Evolutionary conservation across 495 filamentous ascomycete genomes (phyloP), one percentile per base, ranked within the genome.

Genomic region (Neurospora sp.): DNA sequence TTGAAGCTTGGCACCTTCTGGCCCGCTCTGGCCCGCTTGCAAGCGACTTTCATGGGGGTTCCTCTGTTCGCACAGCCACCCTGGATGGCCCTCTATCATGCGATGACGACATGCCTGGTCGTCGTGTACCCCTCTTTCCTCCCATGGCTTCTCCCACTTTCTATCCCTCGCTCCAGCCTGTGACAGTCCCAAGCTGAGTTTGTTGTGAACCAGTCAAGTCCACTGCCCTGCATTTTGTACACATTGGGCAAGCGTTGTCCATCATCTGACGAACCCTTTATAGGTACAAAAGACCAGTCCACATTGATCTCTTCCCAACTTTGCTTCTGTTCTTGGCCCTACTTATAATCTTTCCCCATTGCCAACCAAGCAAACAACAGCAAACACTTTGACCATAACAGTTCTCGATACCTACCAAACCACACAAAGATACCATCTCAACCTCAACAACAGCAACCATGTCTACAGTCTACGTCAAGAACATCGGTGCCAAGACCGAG

Each of bases 401-500:
- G 20, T 4, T 48, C 42, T 20, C 48, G 22, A 69, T 72, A 70
- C 71, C 59, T 61, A 73, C 37, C 45, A 73, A 72, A 59, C 73
- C 71, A 79, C 35, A 73, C 35, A 71, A 45, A 27, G 40, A 70
- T 35, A 73, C 69, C 73, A 70, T 45, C 42, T 65, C 18, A 42
- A 40, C 39, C 42, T 65, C 18, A 42, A 40, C 39, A 65, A 70
- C 41, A 70, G 48, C 20, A 73, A 81, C 22, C 37, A 80, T 81
- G 72, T 76, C 72, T 73, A 84, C 75, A 61, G 86, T 88, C 42
- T 69, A 84, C 73, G 86, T 95, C 74, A 91, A 93, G 84, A 94
- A 94, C 84, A 98, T 99, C 83, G 88, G 91, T 74, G 78, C 85
- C 72, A 78, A 89, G 75, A 97, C 94, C 68, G 87, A 88, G 74